Evolutionary conservation across 768 basidiomycete species (phyloP).

Genomic region (Epithele typhae): DNA sequence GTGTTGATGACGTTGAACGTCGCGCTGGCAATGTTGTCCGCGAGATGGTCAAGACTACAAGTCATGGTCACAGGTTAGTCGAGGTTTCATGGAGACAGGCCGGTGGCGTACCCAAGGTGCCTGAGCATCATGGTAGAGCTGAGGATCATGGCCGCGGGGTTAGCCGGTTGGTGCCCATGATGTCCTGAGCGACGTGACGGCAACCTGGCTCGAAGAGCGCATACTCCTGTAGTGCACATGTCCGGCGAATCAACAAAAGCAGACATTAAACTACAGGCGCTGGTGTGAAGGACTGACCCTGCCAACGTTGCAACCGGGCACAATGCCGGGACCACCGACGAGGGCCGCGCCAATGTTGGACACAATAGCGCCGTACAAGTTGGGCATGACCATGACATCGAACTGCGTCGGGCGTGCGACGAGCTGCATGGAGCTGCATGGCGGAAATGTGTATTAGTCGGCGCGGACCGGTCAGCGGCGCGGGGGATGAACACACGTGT

Average conservation of each 20-base stretch:
- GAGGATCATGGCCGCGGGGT: conserved; percentile 96
- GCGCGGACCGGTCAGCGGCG: neutral
- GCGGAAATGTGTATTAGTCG: neutral
- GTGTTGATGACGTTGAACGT: conserved; percentile 91
- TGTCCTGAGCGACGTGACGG: conserved; percentile 90
- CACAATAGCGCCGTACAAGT: conserved; percentile 94
- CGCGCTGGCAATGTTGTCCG: conserved; percentile 88
- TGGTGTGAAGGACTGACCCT: conserved; percentile 52
- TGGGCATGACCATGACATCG: conserved; percentile 99
- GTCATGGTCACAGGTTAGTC: conserved; percentile 22
- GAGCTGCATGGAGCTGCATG: conserved; percentile 89
- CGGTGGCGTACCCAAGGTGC: conserved; percentile 76
- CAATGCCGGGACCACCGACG: conserved; percentile 96
- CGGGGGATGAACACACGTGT: conserved; percentile 58
- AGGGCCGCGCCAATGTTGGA: conserved; percentile 98
- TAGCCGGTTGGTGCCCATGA: conserved; percentile 97
- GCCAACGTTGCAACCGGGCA: conserved; percentile 97
- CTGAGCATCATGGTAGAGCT: conserved; percentile 98
- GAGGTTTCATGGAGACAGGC: too few species aligned
- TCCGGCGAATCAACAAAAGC: too few species aligned
- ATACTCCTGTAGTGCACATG: conserved; percentile 61
- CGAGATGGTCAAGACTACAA: conserved; percentile 83
- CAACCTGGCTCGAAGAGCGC: conserved; percentile 99
- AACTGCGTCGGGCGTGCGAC: conserved; percentile 95
- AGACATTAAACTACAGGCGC: too few species aligned